Conservation (phyloP, 768 basidiomycete genomes). For the Suillus subalutaceus region DNA sequence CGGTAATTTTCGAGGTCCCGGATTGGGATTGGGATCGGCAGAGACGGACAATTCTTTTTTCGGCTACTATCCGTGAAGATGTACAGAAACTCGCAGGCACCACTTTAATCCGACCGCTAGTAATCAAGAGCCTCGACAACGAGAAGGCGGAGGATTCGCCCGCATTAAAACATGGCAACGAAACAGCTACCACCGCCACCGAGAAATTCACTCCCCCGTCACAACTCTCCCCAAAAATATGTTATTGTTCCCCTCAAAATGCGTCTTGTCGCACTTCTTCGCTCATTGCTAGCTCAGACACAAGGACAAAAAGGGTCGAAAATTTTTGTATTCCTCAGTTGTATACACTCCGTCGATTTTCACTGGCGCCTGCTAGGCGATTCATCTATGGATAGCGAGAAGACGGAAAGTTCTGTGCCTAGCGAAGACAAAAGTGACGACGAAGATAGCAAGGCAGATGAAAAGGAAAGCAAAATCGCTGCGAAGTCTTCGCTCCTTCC, state of each 20-base stretch:
- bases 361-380: slow-evolving; percentile 87
- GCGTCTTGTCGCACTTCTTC: slow-evolving; percentile 88
- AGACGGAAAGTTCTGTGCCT: slow-evolving; percentile 26
- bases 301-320: slow-evolving; percentile 58
- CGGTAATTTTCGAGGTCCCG: slow-evolving; percentile 72
- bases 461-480: slow-evolving; percentile 47
- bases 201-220: slow-evolving; percentile 91
- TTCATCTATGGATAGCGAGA: slow-evolving; percentile 60
- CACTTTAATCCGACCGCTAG: slow-evolving; percentile 74
- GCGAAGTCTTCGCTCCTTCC: slow-evolving; percentile 79
- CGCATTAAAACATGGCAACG: slow-evolving; percentile 24
- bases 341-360: slow-evolving; percentile 97
- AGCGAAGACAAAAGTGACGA: slow-evolving; percentile 21
- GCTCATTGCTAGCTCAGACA: slow-evolving; percentile 72
- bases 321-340: slow-evolving; percentile 94
- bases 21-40: slow-evolving; percentile 83
- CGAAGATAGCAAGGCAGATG: slow-evolving; percentile 23
- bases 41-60: slow-evolving; percentile 89
- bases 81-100: slow-evolving; percentile 92
- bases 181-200: slow-evolving; percentile 23
- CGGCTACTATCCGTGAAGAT: slow-evolving; percentile 94
- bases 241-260: slow-evolving; percentile 90
- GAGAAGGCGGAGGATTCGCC: slow-evolving; percentile 31
- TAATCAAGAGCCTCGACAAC: slow-evolving; percentile 74
- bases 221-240: slow-evolving; percentile 90